These are phyloP conservation scores for Ophiostoma sp. DNA, from an alignment of 2,329 filamentous ascomycete species.

Conservation along the genomic window DNA sequence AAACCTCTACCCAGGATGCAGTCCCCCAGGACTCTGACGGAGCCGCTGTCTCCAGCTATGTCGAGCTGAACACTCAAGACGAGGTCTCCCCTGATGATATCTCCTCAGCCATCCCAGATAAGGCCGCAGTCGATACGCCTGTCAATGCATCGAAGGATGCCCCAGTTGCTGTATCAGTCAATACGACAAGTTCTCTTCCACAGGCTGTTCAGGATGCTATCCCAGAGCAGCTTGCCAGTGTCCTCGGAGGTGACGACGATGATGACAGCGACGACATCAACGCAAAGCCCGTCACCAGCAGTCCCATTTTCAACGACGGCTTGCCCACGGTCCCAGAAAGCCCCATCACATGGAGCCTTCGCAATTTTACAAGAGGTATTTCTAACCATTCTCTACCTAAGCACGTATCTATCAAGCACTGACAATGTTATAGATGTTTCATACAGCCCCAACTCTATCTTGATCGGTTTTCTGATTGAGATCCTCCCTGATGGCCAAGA, in stretches of 20 bases:
- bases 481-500: slow-evolving; percentile 23
- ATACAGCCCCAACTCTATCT: slow-evolving; percentile 26
- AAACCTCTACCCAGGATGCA: background rate
- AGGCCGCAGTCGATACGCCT: background rate
- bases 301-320: background rate
- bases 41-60: background rate
- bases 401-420: background rate
- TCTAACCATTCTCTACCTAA: background rate
- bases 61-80: background rate
- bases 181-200: background rate
- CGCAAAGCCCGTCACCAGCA: background rate
- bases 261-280: background rate
- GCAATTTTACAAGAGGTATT: slow-evolving; percentile 24
- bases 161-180: background rate
- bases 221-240: slow-evolving; percentile 9
- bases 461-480: slow-evolving; percentile 28
- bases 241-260: background rate
- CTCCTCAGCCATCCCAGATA: background rate
- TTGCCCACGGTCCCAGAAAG: slow-evolving; percentile 11
- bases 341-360: slow-evolving; percentile 21
- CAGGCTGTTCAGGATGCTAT: background rate
- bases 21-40: background rate
- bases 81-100: background rate
- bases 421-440: slow-evolving; percentile 17
- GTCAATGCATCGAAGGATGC: background rate